Percentiles rank a stretch among this genome's conserved stretches.
Evolutionary conservation across 164 flowering plant species (phyloP).

Genomic region (Sedum album): DNA sequence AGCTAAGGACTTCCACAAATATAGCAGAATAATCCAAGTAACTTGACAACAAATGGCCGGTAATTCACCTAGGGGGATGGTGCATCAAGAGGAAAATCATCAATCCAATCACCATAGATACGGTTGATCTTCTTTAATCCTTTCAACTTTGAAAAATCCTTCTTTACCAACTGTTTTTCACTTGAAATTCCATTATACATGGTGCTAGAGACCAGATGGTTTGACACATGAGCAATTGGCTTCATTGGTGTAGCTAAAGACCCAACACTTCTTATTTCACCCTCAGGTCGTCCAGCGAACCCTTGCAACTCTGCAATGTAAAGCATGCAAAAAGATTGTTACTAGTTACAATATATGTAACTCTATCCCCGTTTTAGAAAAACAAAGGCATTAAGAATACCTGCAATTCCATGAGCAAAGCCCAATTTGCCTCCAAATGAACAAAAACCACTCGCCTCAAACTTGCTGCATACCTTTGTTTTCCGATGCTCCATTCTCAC

Average conservation of each 20-base stretch:
- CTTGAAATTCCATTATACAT: conserved; percentile 3
- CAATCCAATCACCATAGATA: conserved; percentile 70
- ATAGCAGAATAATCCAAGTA: background rate
- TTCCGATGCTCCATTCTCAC: conserved; percentile 55
- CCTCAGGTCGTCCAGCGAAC: conserved; percentile 26
- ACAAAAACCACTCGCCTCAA: conserved; percentile 61
- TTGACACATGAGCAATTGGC: conserved; percentile 14
- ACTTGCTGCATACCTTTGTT: conserved; percentile 63
- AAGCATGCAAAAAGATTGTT: background rate
- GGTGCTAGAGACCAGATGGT: conserved; percentile 14
- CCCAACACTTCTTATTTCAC: conserved; percentile 18
- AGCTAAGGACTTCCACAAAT: background rate
- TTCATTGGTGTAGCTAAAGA: conserved; percentile 11
- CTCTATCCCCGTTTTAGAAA: background rate
- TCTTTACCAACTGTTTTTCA: conserved; percentile 26
- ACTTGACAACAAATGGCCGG: conserved; percentile 10
- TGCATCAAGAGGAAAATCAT: conserved; percentile 34
- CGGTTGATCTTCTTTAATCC: conserved; percentile 51
- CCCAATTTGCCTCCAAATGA: conserved; percentile 76
- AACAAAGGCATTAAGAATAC: conserved; percentile 42
- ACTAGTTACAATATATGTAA: background rate
- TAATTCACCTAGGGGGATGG: conserved; percentile 24
- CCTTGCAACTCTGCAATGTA: conserved; percentile 39
- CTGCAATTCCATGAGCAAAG: conserved; percentile 83
- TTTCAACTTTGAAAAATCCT: conserved; percentile 38